phyloP scores from a whole-genome alignment of 1,284 basidiomycete genomes.

The Mycocalia duriaeana region DNA sequence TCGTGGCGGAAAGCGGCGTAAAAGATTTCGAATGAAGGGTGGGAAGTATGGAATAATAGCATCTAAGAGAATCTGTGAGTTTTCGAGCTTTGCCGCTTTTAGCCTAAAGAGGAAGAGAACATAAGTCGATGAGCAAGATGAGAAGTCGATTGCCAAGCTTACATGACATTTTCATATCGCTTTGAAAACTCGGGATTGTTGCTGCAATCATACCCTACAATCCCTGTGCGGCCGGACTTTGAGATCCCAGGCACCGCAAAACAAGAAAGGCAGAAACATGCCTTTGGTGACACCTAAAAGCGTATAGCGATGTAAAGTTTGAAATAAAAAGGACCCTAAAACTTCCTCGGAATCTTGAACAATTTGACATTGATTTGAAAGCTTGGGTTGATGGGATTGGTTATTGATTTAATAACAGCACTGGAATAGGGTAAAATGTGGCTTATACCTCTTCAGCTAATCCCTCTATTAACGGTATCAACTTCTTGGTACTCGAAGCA shows the following conservation, averaged over 20 bases:
- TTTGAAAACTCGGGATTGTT: conserved; percentile 9
- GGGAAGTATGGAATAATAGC: neutral
- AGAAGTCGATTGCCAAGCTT: too few relatives aligned
- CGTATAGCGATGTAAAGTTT: too few relatives aligned
- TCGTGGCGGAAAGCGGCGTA: neutral
- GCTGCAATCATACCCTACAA: conserved; percentile 15
- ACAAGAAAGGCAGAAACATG: too few relatives aligned
- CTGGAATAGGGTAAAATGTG: neutral
- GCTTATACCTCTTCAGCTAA: neutral
- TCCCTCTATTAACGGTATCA: conserved; percentile 4
- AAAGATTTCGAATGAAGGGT: neutral
- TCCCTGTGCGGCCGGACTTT: conserved; percentile 3
- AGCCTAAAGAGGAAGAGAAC: too few relatives aligned
- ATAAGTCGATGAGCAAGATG: too few relatives aligned
- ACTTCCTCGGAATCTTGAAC: too few relatives aligned
- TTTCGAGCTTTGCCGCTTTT: neutral
- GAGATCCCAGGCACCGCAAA: too few relatives aligned
- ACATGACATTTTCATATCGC: conserved; percentile 1
- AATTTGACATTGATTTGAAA: too few relatives aligned
- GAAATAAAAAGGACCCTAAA: too few relatives aligned
- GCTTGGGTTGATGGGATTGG: too few relatives aligned
- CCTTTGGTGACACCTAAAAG: too few relatives aligned
- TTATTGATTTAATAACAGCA: too few relatives aligned
- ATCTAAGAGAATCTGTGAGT: neutral
- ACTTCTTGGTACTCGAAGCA: neutral